Base-by-base conservation (phyloP, 2,329 filamentous ascomycete genomes). In the Aspergillus brunneoviolaceus region DNA sequence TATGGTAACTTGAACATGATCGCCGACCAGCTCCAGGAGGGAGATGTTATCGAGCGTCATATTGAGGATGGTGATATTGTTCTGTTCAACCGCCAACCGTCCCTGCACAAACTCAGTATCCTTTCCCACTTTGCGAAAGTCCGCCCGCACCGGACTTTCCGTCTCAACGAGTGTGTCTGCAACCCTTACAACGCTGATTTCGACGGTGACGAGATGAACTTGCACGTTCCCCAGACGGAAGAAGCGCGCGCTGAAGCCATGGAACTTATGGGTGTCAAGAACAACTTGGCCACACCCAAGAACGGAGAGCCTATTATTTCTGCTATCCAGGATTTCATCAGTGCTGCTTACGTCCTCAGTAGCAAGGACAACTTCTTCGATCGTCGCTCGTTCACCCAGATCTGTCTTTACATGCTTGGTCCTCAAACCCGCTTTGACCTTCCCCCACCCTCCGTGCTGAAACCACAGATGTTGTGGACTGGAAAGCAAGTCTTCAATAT, bases 311-410 rank as follows among this genome's bases (percentile, higher is more conserved):
- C 95, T 1, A 96, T 99, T 69, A 98, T 99, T 79, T 92, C 93
- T 19, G 94, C 95, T n/a, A 99, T 96, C 31, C 95, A 99, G 72
- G 95, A 99, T 82, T 99, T 99, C 79, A 98, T 99, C 69, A 98
- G 94, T 27, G 93, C 93, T 4, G 91, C 95, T 0, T 99, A 92
- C 72, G 80, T 98, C 4, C 82, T 98, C 27, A 96, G 92, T 69
- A 90, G 88, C 76, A 98, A 98, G 73, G 94, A 98, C 73, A 86
- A 88, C 59, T 98, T 99, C 77, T 96, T 90, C 70, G 92, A 96
- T 69, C 87, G 94, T 55, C 89, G 89, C 68, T 88, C 90, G 0
- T 99, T 99, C 71, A 89, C 90, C 2, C 93, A 96, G 67, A 86
- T 97, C 48, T 96, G 93, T 73, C 89, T 91, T 75, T 95, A 93